Conservation (phyloP, 768 basidiomycete species). For the Pluteus cervinus region DNA sequence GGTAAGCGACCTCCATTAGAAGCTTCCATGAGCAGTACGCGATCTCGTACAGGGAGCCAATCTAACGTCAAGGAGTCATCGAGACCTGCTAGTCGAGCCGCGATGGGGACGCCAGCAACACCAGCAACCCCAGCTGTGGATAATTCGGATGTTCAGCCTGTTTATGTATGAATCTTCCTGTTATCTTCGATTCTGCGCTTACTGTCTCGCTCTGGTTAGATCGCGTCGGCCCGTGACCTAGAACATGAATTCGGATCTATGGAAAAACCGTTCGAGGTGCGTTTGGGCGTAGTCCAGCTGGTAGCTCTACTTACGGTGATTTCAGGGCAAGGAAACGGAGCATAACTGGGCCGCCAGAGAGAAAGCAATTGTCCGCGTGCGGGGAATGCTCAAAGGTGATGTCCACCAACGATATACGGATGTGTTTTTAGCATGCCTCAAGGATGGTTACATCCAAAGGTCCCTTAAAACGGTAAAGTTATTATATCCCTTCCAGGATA, state of each 20-base stretch:
- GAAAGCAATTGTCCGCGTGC: slow-evolving; percentile 64
- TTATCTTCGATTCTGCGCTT: slow-evolving; percentile 1
- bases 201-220: slow-evolving; percentile 29
- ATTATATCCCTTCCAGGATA: background rate
- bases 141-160: slow-evolving; percentile 46
- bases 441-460: slow-evolving; percentile 73
- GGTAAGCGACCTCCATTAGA: too few relatives aligned
- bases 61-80: slow-evolving; percentile 43
- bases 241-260: slow-evolving; percentile 81
- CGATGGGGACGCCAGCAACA: slow-evolving; percentile 36
- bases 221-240: slow-evolving; percentile 81
- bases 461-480: slow-evolving; percentile 76
- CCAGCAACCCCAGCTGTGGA: slow-evolving; percentile 33
- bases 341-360: slow-evolving; percentile 92
- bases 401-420: slow-evolving; percentile 71
- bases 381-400: slow-evolving; percentile 88
- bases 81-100: slow-evolving; percentile 60
- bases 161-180: slow-evolving; percentile 50
- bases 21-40: too few relatives aligned
- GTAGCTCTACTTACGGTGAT: slow-evolving; percentile 2
- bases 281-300: slow-evolving; percentile 8
- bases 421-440: slow-evolving; percentile 67
- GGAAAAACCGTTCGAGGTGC: slow-evolving; percentile 75
- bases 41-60: slow-evolving; percentile 41
- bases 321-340: slow-evolving; percentile 91